Conservation (phyloP, 768 basidiomycete genomes). For the Naganishia vaughanmartiniae region DNA sequence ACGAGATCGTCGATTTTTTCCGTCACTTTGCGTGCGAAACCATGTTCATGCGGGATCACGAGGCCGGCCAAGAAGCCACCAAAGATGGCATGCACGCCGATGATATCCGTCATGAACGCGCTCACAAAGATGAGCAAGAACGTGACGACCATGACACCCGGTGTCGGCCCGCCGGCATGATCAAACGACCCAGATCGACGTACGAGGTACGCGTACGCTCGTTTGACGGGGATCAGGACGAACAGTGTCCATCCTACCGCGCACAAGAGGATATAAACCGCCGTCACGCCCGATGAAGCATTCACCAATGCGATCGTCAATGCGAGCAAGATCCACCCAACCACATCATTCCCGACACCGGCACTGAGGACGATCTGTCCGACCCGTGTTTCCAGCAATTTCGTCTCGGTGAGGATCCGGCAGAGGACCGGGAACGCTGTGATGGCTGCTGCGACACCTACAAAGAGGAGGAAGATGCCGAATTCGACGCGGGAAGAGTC, state of each 20-base stretch:
- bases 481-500: conserved; percentile 61
- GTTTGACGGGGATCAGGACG: conserved; percentile 65
- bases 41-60: conserved; percentile 77
- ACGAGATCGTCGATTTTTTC: conserved; percentile 89
- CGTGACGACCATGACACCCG: conserved; percentile 74
- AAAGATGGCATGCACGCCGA: conserved; percentile 56
- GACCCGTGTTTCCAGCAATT: conserved; percentile 79
- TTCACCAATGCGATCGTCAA: conserved; percentile 80
- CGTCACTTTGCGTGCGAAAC: conserved; percentile 72
- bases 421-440: conserved; percentile 62
- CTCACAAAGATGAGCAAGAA: conserved; percentile 70
- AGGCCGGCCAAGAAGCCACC: conserved; percentile 81
- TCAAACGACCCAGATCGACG: conserved; percentile 69
- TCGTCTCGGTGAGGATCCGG: conserved; percentile 72
- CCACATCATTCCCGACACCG: conserved; percentile 75
- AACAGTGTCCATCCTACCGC: conserved; percentile 66
- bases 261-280: conserved; percentile 74
- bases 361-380: conserved; percentile 78
- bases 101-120: conserved; percentile 67
- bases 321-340: conserved; percentile 81
- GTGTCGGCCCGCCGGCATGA: conserved; percentile 65
- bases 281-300: conserved; percentile 68
- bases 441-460: conserved; percentile 72
- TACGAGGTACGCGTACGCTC: conserved; percentile 67
- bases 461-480: conserved; percentile 80